Evolutionary conservation across 1,284 basidiomycete species (phyloP), one percentile per base, ranked within the genome.

Genomic region (Coriolopsis trogii): DNA sequence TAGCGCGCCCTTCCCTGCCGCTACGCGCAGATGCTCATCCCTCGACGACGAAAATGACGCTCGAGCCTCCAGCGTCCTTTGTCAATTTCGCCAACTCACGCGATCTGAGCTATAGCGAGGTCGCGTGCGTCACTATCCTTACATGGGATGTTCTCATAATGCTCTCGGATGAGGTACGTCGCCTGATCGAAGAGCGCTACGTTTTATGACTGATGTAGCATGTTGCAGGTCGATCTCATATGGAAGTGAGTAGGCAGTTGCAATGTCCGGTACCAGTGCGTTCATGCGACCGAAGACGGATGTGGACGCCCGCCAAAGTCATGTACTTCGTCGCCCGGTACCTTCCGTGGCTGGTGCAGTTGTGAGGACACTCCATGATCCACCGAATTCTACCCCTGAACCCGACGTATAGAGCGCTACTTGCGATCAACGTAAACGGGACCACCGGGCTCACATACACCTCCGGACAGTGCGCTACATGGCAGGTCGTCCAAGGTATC

Each of bases 241-340:
- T 59, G 58, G 58, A 51, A 25, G 58, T 56, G 31, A 56, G 49
- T 23, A 18, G 12, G 16, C 23, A 26, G 28, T 3, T 23, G 16
- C 13, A 6, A 15, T 21, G 7, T 10, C 3, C 6, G 16, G 4
- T 26, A n/a, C 18, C 26, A 6, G 8, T 12, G 4, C 6, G 16
- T 23, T 38, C 4, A 21, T 29, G 9, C 12, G 26, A 26, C 34
- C 15, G 43, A n/a, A 61, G 60, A 29, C 51, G 53, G 18, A 34
- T 37, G 4, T 63, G 63, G 63, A 61, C 61, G 9, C 53, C 60
- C 15, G 60, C 58, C 3, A 64, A 63, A 28, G 41, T 15, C 18
- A 57, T 64, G 59, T 66, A 66, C 40, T 23, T 62, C 28, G 29
- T 57, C 25, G 53, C 56, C 12, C 55, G 65, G n/a, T 65, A 67